phyloP scores from a whole-genome alignment of 2,329 filamentous ascomycete genomes.

The Rhytidhysteron rufulum region DNA sequence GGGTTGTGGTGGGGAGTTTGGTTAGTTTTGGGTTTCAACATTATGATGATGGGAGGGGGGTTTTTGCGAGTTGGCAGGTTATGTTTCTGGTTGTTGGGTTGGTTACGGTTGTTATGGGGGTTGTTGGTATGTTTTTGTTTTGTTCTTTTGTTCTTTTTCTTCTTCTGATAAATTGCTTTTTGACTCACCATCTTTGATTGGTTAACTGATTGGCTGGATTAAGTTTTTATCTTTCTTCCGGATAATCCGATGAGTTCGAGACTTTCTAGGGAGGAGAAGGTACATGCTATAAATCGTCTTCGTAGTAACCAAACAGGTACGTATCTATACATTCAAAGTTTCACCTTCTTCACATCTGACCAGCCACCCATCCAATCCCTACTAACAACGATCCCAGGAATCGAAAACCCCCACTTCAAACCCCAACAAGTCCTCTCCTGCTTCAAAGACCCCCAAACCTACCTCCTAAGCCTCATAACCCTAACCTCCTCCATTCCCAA shows the following conservation, averaged over 20 bases:
- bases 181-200: too few species aligned
- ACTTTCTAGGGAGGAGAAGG: too few species aligned
- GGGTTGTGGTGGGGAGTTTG: conserved; percentile 56
- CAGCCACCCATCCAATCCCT: conserved; percentile 9
- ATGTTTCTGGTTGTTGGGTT: conserved; percentile 59
- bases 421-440: conserved; percentile 52
- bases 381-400: conserved; percentile 63
- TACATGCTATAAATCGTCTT: too few species aligned
- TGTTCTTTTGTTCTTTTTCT: too few species aligned
- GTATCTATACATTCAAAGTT: neutral
- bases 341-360: neutral
- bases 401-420: conserved; percentile 63
- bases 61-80: conserved; percentile 59
- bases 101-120: conserved; percentile 27
- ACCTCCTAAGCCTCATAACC: conserved; percentile 33
- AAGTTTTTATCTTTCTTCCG: too few species aligned
- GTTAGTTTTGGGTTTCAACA: conserved; percentile 59
- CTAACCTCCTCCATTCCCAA: neutral
- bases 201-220: too few species aligned
- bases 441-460: conserved; percentile 52
- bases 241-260: too few species aligned
- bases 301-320: conserved; percentile 1
- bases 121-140: too few species aligned
- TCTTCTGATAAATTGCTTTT: too few species aligned
- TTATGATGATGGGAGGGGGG: conserved; percentile 44